phyloP scores from a whole-genome alignment of 2,329 filamentous ascomycete genomes.

The Ophiocordyceps robertsii region DNA sequence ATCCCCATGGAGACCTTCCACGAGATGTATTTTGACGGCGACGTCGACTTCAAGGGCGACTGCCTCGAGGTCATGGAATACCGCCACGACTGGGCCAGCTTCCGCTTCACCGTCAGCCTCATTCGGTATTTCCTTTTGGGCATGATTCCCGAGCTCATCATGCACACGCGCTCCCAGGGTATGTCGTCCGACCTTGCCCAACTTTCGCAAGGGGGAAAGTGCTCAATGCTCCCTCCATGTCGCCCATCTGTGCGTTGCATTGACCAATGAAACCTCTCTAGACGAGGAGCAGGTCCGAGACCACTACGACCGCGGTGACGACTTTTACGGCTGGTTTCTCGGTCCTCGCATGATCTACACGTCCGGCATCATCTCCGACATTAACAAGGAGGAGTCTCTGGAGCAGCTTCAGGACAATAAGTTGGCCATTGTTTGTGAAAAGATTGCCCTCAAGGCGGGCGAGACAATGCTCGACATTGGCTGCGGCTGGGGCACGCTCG shows the following conservation, averaged over 20 bases:
- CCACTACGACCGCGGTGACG: constrained; percentile 95
- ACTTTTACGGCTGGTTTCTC: constrained; percentile 98
- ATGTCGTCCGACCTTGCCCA: constrained; percentile 1
- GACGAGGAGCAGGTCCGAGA: constrained; percentile 94
- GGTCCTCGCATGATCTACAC: constrained; percentile 99
- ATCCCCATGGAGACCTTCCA: constrained; percentile 90
- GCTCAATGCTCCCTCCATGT: background rate
- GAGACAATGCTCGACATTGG: constrained; percentile 87
- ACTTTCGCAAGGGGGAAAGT: background rate
- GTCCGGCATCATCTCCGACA: constrained; percentile 82
- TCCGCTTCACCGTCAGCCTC: constrained; percentile 74
- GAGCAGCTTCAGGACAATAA: constrained; percentile 98
- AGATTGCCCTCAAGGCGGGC: constrained; percentile 71
- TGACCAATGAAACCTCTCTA: constrained; percentile 7
- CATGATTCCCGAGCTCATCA: constrained; percentile 80
- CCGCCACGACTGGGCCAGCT: constrained; percentile 93
- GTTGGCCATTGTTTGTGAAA: constrained; percentile 86
- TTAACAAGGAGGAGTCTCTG: constrained; percentile 74
- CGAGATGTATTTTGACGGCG: constrained; percentile 93
- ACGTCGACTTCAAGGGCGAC: constrained; percentile 93
- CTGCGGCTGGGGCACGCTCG: constrained; percentile 94
- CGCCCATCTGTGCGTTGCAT: background rate
- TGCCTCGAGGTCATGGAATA: constrained; percentile 81
- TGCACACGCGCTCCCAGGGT: constrained; percentile 82
- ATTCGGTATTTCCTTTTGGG: constrained; percentile 81